Base-by-base conservation (phyloP, 257 asterid species). In the Salvia rosmarinus region DNA sequence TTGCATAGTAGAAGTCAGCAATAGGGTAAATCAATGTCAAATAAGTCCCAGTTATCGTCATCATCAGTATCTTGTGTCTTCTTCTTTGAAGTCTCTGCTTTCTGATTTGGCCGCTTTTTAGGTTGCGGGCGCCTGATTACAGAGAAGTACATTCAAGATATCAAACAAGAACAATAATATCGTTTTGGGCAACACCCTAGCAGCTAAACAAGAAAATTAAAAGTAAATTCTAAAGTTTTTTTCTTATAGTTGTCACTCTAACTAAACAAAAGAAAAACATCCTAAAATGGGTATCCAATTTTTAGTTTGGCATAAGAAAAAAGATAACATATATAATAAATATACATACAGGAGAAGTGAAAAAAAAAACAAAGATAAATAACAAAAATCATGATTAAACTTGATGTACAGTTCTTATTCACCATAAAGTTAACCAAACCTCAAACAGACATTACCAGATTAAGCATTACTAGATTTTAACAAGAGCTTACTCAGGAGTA, bases 41-140 rank as follows among this genome's bases (percentile, higher is more conserved):
- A 20, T 55, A 62, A 61, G 64, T 88, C 91, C 95, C 91, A 88
- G 76, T 80, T 83, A 73, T 88, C 95, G 14, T 85, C 16, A 12
- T 1, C 85, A 30, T 79, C 83, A 6, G 85, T 70, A 25, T 66
- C 78, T 6, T 74, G 75, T 52, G 16, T 6, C 50, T 72, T 73
- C 67, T 78, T 74, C 76, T 76, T 74, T 43, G 68, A 28, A 21
- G 37, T 23, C 42, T 77, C 79, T 6, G 1, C 72, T 34, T 76
- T 68, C 13, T 8, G 81, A 67, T 68, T 56, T 54, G n/a, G 14
- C 9, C 46, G 23, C 28, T 46, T 74, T 73, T 75, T 87, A 39
- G 80, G 73, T 19, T 9, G 74, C 11, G 72, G 80, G 10, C 78
- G 83, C 76, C 89, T 85, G 83, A 47, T 64, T 19, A 63, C 68